These are phyloP conservation scores for Fomitopsis pinicola DNA, from an alignment of 1,284 basidiomycete species.

Conservation along the genomic window DNA sequence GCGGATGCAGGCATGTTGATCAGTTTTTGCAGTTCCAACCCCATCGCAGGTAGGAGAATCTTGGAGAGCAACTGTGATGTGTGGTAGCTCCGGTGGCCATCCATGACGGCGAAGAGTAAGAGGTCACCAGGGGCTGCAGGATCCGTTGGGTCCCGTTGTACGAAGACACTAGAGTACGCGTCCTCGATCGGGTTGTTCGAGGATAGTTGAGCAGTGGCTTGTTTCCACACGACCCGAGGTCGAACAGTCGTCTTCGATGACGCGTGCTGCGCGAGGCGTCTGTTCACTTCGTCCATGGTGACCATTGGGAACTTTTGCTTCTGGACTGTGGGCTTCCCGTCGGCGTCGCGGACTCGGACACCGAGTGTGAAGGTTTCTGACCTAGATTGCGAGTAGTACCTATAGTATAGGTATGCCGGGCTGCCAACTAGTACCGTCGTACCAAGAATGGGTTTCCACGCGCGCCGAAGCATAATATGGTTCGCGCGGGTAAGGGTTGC, in stretches of 20 bases:
- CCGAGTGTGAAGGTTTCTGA: constrained; percentile 49
- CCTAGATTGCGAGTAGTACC: constrained; percentile 28
- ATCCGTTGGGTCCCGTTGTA: constrained; percentile 58
- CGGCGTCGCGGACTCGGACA: constrained; percentile 48
- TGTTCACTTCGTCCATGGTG: constrained; percentile 51
- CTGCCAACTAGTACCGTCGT: constrained; percentile 42
- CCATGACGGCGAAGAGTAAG: constrained; percentile 86
- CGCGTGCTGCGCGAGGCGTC: constrained; percentile 55
- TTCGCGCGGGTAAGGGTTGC: neutral
- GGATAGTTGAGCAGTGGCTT: constrained; percentile 74
- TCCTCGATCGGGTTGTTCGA: constrained; percentile 93
- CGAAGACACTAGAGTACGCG: constrained; percentile 69
- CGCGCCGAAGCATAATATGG: constrained; percentile 50
- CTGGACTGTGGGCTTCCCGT: constrained; percentile 55
- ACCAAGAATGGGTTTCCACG: constrained; percentile 61
- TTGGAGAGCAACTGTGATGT: constrained; percentile 86
- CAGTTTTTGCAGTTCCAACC: constrained; percentile 67
- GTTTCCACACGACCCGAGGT: constrained; percentile 62
- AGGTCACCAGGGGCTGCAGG: constrained; percentile 62
- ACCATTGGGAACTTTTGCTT: constrained; percentile 54
- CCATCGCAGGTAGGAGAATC: constrained; percentile 84
- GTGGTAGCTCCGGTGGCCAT: constrained; percentile 85
- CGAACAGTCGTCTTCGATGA: constrained; percentile 40
- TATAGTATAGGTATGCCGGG: constrained; percentile 48
- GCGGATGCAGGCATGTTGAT: constrained; percentile 31